Conservation (phyloP, 2,329 filamentous ascomycete species). For the Lasiodiplodia gonubiensis region DNA sequence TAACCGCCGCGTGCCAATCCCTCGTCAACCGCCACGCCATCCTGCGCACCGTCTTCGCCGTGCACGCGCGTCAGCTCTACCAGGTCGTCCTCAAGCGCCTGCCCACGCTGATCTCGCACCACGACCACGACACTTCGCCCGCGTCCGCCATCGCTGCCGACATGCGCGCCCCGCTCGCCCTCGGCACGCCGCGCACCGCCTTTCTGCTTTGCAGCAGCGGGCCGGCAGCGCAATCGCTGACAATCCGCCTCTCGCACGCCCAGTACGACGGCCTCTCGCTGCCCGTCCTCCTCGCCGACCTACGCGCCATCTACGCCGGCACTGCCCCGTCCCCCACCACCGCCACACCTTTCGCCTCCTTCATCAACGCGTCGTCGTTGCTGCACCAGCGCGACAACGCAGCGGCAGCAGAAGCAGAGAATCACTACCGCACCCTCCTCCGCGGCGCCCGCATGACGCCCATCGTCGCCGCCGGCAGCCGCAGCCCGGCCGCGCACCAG, state of each 20-base stretch:
- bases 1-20: conserved; percentile 26
- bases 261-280: conserved; percentile 4
- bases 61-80: conserved; percentile 41
- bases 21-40: conserved; percentile 43
- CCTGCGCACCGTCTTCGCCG: conserved; percentile 43
- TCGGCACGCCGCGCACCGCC: conserved; percentile 46
- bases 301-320: background rate
- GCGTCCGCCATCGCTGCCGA: conserved; percentile 43
- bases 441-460: background rate
- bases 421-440: background rate
- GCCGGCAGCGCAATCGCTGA: too few species aligned
- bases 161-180: conserved; percentile 43
- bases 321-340: background rate
- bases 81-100: conserved; percentile 35
- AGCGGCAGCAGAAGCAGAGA: background rate
- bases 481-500: background rate
- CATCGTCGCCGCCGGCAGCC: background rate
- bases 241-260: conserved; percentile 38
- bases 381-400: background rate
- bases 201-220: conserved; percentile 41
- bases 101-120: background rate
- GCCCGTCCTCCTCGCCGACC: background rate
- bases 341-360: background rate
- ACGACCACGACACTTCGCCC: conserved; percentile 24
- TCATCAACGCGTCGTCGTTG: background rate